Evolutionary conservation across 2,329 filamentous ascomycete species (phyloP).

Genomic region (Periconia digitata): DNA sequence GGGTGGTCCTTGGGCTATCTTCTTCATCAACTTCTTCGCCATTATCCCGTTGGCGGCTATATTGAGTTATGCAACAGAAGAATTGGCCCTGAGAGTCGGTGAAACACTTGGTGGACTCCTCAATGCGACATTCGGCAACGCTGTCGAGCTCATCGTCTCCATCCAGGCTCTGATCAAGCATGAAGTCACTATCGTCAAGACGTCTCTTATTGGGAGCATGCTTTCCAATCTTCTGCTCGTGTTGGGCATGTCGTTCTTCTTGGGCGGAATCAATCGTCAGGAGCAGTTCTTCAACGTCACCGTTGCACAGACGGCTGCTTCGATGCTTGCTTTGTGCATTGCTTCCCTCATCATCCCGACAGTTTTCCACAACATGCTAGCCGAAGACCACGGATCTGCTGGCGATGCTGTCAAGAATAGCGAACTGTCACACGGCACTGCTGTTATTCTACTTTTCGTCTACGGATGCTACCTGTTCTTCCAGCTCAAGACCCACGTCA

Average conservation of each 20-base stretch:
- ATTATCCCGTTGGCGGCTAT: constrained; percentile 88
- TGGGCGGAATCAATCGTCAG: constrained; percentile 73
- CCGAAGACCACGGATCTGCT: constrained; percentile 15
- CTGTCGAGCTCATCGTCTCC: constrained; percentile 85
- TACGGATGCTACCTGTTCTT: constrained; percentile 86
- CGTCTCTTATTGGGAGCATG: constrained; percentile 88
- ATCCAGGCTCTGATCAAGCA: constrained; percentile 76
- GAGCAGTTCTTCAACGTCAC: constrained; percentile 92
- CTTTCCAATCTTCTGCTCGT: constrained; percentile 88
- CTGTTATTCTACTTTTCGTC: constrained; percentile 79
- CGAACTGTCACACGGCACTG: constrained; percentile 65
- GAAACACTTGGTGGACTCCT: constrained; percentile 86
- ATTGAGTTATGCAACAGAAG: constrained; percentile 86
- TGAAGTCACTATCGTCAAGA: constrained; percentile 85
- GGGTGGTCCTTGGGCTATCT: constrained; percentile 52
- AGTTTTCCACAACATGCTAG: constrained; percentile 61
- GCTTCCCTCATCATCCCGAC: constrained; percentile 86
- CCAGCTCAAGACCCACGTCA: constrained; percentile 82
- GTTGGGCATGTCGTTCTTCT: constrained; percentile 90
- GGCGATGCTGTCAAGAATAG: constrained; percentile 33
- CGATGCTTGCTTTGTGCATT: constrained; percentile 76
- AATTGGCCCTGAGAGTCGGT: constrained; percentile 75
- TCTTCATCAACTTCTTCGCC: constrained; percentile 90
- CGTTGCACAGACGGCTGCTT: constrained; percentile 86
- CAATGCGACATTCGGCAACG: constrained; percentile 90